Evolutionary conservation across 164 flowering plant species (phyloP).

Genomic region (Aristolochia californica): DNA sequence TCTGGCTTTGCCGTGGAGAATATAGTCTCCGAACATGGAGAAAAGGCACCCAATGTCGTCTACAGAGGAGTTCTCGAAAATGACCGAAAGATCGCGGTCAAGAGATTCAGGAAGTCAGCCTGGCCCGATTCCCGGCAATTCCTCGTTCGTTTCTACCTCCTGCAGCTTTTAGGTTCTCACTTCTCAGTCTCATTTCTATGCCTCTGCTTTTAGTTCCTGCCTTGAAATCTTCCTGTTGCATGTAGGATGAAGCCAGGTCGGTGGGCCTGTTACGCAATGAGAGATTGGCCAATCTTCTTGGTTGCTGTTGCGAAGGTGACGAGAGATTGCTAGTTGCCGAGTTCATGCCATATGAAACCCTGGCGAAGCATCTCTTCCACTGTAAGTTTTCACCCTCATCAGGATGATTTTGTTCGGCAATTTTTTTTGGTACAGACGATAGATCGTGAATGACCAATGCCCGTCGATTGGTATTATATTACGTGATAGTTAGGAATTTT

Average conservation of each 20-base stretch:
- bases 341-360: slow-evolving; percentile 84
- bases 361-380: slow-evolving; percentile 86
- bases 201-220: neutral
- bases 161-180: neutral
- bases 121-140: slow-evolving; percentile 96
- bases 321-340: slow-evolving; percentile 86
- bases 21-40: slow-evolving; percentile 94
- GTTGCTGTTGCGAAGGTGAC: slow-evolving; percentile 72
- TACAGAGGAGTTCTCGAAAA: slow-evolving; percentile 58
- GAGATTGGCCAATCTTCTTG: slow-evolving; percentile 68
- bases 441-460: too few species aligned
- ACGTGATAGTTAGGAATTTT: too few species aligned
- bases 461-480: too few species aligned
- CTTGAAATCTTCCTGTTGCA: slow-evolving; percentile 1
- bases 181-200: neutral
- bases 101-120: slow-evolving; percentile 67
- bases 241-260: slow-evolving; percentile 70
- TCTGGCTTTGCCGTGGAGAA: slow-evolving; percentile 59
- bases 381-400: slow-evolving; percentile 32
- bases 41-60: slow-evolving; percentile 90
- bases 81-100: slow-evolving; percentile 66
- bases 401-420: neutral
- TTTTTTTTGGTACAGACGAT: too few species aligned
- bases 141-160: slow-evolving; percentile 32
- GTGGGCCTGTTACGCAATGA: slow-evolving; percentile 78